Percentiles rank a stretch among this genome's conserved stretches.
Conservation (phyloP, 2,329 filamentous ascomycete genomes). For the Mycosphaerella sp. region DNA sequence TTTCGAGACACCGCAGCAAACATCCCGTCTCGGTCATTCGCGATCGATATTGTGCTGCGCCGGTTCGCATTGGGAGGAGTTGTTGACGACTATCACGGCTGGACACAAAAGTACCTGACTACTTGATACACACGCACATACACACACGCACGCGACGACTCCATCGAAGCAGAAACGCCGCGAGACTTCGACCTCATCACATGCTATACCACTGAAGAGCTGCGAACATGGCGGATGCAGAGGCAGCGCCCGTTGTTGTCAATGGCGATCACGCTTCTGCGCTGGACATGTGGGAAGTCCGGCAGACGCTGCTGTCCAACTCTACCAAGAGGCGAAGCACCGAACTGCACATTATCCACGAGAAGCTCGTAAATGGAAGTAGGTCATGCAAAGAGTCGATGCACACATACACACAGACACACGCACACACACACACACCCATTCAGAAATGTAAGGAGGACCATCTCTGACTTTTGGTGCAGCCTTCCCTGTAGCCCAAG, state of each 20-base stretch:
- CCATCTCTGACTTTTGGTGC: constrained; percentile 14
- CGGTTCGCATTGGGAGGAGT: not conserved
- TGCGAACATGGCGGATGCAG: constrained; percentile 13
- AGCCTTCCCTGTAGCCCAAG: constrained; percentile 22
- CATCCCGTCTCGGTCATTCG: not conserved
- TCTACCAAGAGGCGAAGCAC: constrained; percentile 45
- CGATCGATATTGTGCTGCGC: not conserved
- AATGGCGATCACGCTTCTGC: constrained; percentile 18
- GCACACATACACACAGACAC: too few relatives aligned
- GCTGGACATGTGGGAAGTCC: constrained; percentile 24
- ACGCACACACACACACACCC: not conserved
- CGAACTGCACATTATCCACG: constrained; percentile 42
- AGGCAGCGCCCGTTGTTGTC: constrained; percentile 4
- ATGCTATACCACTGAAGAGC: constrained; percentile 3
- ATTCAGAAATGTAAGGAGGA: not conserved
- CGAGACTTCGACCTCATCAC: not conserved
- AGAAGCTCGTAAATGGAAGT: constrained; percentile 41
- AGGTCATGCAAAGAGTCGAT: constrained; percentile 22
- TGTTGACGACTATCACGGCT: not conserved
- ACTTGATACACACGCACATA: not conserved
- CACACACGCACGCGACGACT: not conserved
- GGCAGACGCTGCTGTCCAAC: constrained; percentile 41
- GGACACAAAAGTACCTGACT: not conserved
- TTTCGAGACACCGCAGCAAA: not conserved
- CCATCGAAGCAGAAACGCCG: not conserved